phyloP scores from a whole-genome alignment of 345 rosid species.

The Jatropha curcas region DNA sequence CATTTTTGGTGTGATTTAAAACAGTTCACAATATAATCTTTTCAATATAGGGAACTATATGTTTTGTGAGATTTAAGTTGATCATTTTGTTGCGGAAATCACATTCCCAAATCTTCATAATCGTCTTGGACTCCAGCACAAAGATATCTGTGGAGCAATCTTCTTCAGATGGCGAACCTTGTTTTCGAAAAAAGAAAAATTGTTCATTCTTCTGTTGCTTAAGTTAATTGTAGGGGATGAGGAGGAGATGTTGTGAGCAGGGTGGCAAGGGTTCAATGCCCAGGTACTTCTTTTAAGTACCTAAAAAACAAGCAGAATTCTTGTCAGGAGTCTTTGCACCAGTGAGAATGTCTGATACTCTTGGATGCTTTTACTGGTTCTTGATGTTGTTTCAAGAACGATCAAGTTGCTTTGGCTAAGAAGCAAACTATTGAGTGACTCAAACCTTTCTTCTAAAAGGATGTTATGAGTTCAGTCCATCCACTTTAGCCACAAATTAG shows the following conservation, averaged over 20 bases:
- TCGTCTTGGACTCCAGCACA: not conserved
- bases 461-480: not conserved
- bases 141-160: not conserved
- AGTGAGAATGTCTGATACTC: not conserved
- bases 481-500: not conserved
- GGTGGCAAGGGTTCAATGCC: not conserved
- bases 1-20: not conserved
- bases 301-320: not conserved
- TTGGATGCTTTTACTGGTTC: not conserved
- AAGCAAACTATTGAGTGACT: not conserved
- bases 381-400: constrained; percentile 1
- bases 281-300: not conserved
- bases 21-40: not conserved
- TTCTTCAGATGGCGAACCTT: not conserved
- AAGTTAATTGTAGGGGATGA: too few relatives aligned
- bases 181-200: not conserved
- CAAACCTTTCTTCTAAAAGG: not conserved
- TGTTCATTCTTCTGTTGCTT: not conserved
- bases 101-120: not conserved
- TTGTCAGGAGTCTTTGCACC: not conserved
- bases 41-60: not conserved
- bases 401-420: constrained; percentile 1
- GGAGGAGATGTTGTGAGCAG: too few relatives aligned
- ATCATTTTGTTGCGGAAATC: not conserved
- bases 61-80: not conserved